phyloP scores from a whole-genome alignment of 1,284 basidiomycete species.

The Ceratobasidium sp. region DNA sequence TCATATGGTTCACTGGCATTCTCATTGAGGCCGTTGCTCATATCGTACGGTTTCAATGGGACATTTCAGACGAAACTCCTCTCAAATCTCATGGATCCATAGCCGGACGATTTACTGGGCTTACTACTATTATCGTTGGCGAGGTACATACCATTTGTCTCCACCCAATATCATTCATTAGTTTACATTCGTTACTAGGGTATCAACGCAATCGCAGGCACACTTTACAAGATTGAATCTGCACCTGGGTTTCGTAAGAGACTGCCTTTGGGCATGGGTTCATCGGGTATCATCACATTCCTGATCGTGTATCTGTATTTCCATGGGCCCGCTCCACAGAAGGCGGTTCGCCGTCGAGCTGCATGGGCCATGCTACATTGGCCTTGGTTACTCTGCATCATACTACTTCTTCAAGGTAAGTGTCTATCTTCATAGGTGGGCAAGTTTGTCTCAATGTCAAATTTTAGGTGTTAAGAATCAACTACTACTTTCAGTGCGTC shows the following conservation, averaged over 20 bases:
- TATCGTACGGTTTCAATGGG: neutral
- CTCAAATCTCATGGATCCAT: slow-evolving; percentile 1
- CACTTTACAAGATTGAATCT: neutral
- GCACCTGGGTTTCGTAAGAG: neutral
- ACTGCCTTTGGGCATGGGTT: neutral
- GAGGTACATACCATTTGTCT: slow-evolving; percentile 22
- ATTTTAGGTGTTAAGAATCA: slow-evolving; percentile 27
- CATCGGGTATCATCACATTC: neutral
- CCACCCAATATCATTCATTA: neutral
- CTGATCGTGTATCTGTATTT: slow-evolving; percentile 23
- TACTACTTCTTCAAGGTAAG: slow-evolving; percentile 10
- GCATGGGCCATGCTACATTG: slow-evolving; percentile 8
- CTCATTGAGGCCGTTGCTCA: slow-evolving; percentile 14
- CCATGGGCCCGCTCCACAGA: slow-evolving; percentile 6
- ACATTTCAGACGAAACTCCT: neutral
- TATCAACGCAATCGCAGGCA: neutral
- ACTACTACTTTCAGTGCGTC: neutral
- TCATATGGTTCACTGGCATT: neutral
- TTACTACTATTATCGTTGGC: slow-evolving; percentile 16
- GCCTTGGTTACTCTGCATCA: slow-evolving; percentile 16
- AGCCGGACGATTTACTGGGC: neutral
- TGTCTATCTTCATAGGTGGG: neutral
- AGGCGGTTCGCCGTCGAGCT: neutral
- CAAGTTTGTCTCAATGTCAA: neutral
- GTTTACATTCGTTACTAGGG: neutral